Conservation (phyloP, 805 yeast species). For the Myxozyma sirexii region DNA sequence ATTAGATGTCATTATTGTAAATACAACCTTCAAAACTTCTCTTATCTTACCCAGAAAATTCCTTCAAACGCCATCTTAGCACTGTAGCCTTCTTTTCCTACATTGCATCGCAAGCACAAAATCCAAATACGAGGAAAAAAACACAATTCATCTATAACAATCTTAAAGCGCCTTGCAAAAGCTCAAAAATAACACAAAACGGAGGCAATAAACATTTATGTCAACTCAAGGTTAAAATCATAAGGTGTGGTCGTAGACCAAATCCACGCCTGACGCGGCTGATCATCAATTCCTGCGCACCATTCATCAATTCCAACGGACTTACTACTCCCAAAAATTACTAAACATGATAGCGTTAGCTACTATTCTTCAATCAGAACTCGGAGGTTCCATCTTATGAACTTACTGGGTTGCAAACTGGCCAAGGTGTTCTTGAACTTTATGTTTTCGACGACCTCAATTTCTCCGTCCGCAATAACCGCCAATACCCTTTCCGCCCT, state of each 20-base stretch:
- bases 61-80: too few relatives aligned
- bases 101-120: too few relatives aligned
- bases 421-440: neutral
- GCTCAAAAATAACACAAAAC: too few relatives aligned
- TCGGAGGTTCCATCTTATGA: neutral
- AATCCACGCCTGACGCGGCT: slow-evolving; percentile 30
- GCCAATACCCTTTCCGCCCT: neutral
- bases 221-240: neutral
- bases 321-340: slow-evolving; percentile 8
- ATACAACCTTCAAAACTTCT: too few relatives aligned
- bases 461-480: neutral
- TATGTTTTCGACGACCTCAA: neutral
- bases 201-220: too few relatives aligned
- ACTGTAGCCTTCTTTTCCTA: too few relatives aligned
- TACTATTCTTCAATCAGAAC: neutral
- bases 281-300: slow-evolving; percentile 1
- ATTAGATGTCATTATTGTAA: neutral
- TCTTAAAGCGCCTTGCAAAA: too few relatives aligned
- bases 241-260: slow-evolving; percentile 12
- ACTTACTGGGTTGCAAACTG: slow-evolving; percentile 7
- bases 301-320: neutral
- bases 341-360: neutral
- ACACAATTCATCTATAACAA: neutral
- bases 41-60: too few relatives aligned
- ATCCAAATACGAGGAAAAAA: too few relatives aligned